Percentiles rank a stretch among this genome's conserved stretches.
Evolutionary conservation across 805 yeast genomes (phyloP).

Genomic region (Zygosaccharomyces bailii): DNA sequence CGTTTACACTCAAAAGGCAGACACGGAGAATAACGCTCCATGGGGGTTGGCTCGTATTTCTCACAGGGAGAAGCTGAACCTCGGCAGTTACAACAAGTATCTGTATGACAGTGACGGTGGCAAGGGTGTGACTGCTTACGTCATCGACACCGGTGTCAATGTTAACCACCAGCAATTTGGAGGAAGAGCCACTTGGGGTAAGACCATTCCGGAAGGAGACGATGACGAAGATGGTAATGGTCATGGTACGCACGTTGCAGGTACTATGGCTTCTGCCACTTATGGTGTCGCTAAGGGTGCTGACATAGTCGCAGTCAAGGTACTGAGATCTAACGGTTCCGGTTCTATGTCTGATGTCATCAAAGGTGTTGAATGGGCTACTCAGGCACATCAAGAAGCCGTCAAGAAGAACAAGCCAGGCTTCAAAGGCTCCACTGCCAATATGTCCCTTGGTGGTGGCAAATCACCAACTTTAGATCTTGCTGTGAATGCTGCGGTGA

Average conservation of each 20-base stretch:
- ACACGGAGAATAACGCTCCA: constrained; percentile 79
- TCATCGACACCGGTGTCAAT: constrained; percentile 87
- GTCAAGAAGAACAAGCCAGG: constrained; percentile 50
- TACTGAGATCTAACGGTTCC: constrained; percentile 74
- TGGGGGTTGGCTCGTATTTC: constrained; percentile 94
- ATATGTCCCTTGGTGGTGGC: constrained; percentile 95
- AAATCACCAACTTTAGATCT: constrained; percentile 79
- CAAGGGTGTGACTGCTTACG: constrained; percentile 79
- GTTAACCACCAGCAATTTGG: constrained; percentile 71
- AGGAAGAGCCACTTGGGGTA: constrained; percentile 85
- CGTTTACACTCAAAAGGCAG: constrained; percentile 60
- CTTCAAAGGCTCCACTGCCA: constrained; percentile 82
- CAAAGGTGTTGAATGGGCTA: constrained; percentile 82
- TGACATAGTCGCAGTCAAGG: constrained; percentile 76
- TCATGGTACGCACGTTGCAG: constrained; percentile 97
- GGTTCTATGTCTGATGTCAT: constrained; percentile 82
- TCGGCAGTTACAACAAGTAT: constrained; percentile 71
- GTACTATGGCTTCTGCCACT: constrained; percentile 76
- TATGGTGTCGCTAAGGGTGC: constrained; percentile 87
- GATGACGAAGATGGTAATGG: constrained; percentile 80
- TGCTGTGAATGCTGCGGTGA: constrained; percentile 87
- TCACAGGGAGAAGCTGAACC: constrained; percentile 66
- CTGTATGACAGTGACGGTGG: constrained; percentile 71
- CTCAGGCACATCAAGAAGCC: constrained; percentile 60
- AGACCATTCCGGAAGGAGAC: constrained; percentile 70